A percentile compares a stretch with the other conserved stretches of the same genome.
Conservation (phyloP, 2,329 filamentous ascomycete species). For the Aspergillus tamarii region DNA sequence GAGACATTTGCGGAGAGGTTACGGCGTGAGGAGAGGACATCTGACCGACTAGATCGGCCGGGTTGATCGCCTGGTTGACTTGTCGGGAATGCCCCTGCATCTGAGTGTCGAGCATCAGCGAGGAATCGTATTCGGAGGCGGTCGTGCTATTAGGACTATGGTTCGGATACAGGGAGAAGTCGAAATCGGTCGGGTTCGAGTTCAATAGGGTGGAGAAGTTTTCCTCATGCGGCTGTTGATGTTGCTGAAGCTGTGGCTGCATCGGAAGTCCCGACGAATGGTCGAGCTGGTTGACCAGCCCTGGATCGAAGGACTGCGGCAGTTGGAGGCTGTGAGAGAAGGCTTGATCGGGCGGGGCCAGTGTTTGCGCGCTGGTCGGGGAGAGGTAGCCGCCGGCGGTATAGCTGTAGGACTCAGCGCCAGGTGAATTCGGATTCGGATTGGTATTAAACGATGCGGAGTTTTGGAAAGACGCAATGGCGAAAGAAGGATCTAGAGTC, state of each 20-base stretch:
- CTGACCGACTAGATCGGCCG: constrained; percentile 50
- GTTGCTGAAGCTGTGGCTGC: constrained; percentile 23
- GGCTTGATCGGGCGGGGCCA: constrained; percentile 37
- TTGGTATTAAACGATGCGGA: constrained; percentile 37
- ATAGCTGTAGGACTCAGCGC: constrained; percentile 41
- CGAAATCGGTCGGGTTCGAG: constrained; percentile 41
- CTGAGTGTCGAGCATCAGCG: constrained; percentile 46
- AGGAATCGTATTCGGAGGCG: constrained; percentile 41
- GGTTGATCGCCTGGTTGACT: constrained; percentile 49
- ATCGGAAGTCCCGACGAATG: constrained; percentile 32
- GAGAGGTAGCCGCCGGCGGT: constrained; percentile 39
- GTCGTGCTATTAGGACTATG: constrained; percentile 34
- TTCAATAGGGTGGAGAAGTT: constrained; percentile 45
- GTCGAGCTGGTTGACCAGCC: constrained; percentile 40
- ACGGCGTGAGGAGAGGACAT: constrained; percentile 55
- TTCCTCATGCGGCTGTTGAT: constrained; percentile 28
- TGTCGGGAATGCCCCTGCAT: constrained; percentile 38
- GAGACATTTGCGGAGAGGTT: constrained; percentile 60
- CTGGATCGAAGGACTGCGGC: constrained; percentile 43
- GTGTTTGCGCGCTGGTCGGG: constrained; percentile 30
- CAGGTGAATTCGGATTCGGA: constrained; percentile 29
- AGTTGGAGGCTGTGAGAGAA: constrained; percentile 39
- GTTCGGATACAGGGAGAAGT: constrained; percentile 44
- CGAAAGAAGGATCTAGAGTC: constrained; percentile 42
- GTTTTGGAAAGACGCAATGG: constrained; percentile 16